Conservation (phyloP, 495 filamentous ascomycete genomes). For the Hypoxylon lienhwacheense region DNA sequence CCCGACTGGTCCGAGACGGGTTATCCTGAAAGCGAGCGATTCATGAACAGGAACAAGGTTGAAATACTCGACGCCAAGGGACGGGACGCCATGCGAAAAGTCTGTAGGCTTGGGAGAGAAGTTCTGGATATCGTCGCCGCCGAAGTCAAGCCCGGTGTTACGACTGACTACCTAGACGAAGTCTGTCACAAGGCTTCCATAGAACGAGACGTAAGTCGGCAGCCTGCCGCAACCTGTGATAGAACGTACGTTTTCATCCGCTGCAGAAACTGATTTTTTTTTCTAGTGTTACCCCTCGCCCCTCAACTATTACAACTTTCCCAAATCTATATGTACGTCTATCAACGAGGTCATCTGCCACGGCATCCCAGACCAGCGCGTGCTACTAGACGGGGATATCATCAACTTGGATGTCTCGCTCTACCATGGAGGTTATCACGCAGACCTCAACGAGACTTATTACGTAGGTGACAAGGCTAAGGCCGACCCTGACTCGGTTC, state of each 20-base stretch:
- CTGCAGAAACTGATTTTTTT: slow-evolving; percentile 13
- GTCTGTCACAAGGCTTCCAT: slow-evolving; percentile 94
- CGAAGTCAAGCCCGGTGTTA: slow-evolving; percentile 81
- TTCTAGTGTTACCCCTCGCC: slow-evolving; percentile 92
- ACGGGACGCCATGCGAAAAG: slow-evolving; percentile 86
- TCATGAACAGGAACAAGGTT: slow-evolving; percentile 76
- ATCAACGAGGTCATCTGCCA: slow-evolving; percentile 96
- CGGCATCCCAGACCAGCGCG: slow-evolving; percentile 81
- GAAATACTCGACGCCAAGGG: slow-evolving; percentile 75
- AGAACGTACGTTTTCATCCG: slow-evolving; percentile 12
- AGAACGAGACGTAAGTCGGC: slow-evolving; percentile 75
- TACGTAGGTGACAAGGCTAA: slow-evolving; percentile 79
- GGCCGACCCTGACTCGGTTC: slow-evolving; percentile 73
- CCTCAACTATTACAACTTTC: slow-evolving; percentile 94
- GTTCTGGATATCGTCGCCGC: slow-evolving; percentile 89
- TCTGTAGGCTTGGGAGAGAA: slow-evolving; percentile 84
- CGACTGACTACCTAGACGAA: slow-evolving; percentile 95
- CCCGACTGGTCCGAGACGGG: slow-evolving; percentile 87
- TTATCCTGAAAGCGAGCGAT: slow-evolving; percentile 76
- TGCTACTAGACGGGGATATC: slow-evolving; percentile 81
- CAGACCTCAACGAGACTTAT: slow-evolving; percentile 90
- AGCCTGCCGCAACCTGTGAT: too few species aligned
- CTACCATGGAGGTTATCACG: slow-evolving; percentile 86
- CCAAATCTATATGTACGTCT: slow-evolving; percentile 96
- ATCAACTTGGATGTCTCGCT: slow-evolving; percentile 87